Percentiles rank a stretch among this genome's conserved stretches.
These are phyloP conservation scores for Panicum virgatum DNA, from an alignment of 202 grass and related monocot species.

Conservation along the genomic window DNA sequence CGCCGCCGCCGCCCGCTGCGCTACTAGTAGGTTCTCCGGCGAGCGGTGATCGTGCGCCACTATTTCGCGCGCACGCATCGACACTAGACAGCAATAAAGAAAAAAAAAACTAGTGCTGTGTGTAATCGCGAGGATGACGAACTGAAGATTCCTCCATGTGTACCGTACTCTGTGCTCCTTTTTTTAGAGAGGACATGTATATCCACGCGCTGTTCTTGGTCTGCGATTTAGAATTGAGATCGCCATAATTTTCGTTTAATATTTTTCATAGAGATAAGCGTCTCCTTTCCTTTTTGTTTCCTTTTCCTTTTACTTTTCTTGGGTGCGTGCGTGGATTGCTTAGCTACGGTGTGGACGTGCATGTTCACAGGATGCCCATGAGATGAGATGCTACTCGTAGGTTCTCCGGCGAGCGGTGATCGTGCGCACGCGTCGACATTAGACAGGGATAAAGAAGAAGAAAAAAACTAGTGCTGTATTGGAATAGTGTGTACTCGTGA, in stretches of 20 bases:
- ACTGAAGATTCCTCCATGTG: neutral
- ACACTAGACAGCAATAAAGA: neutral
- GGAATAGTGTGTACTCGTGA: neutral
- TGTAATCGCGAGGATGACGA: neutral
- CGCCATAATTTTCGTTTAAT: neutral
- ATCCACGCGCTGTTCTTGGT: neutral
- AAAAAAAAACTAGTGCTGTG: neutral
- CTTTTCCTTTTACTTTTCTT: neutral
- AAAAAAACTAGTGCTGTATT: neutral
- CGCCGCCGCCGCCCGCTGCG: neutral
- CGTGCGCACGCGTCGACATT: neutral
- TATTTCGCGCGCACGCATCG: conserved; percentile 40
- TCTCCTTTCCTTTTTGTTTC: neutral
- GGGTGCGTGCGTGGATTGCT: neutral
- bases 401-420: neutral
- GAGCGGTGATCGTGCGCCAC: conserved; percentile 13
- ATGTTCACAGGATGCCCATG: conserved; percentile 41
- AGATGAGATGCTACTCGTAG: neutral
- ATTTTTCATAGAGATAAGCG: neutral
- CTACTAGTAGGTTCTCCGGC: neutral
- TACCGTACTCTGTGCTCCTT: neutral
- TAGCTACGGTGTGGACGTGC: conserved; percentile 17
- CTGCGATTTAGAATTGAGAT: neutral
- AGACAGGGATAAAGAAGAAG: neutral
- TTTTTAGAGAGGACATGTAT: neutral